Evolutionary conservation across 352 stramenopile species (phyloP), one percentile per base, ranked within the genome.

Genomic region (Phytophthora fragariaefolia): DNA sequence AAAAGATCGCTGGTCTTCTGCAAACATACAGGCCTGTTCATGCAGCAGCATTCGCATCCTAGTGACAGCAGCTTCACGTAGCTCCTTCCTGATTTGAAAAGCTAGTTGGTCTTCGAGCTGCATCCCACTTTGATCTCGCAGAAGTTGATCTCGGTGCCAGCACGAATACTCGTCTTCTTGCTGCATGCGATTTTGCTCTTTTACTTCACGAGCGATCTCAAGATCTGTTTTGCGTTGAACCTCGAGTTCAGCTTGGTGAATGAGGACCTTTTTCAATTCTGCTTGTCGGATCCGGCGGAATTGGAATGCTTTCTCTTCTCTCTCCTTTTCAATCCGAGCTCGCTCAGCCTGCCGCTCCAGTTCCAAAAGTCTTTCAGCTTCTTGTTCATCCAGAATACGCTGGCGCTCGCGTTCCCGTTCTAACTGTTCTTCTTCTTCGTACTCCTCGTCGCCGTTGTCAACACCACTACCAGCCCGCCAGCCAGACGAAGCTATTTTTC

Each of bases 371-470:
- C 79, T 80, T 46, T 91, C 82, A 3, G 78, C 79, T 48, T 91
- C 81, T 32, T 84, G 79, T 18, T 82, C 63, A 7, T 93, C 85
- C 26, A 93, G 54, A 17, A 82, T 57, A n/a, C 80, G 75, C 43
- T 91, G 85, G 3, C 71, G 78, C 53, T 89, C 69, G 3, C 71
- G 75, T 52, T 93, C 84, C 6, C 64, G 80, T 46, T 87, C 80
- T 1, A 91, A 50, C 2, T 73, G 68, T 53, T 93, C 82, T 65
- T 89, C 77, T 61, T 91, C 83, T 53, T 93, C 85, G 17, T 79
- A 65, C 52, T 91, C 85, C 72, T 93, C 85, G 26, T 93, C 85
- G 6, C 82, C 82, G 22, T 93, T 93, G 22, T 93, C 75, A 7
- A 90, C 56, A 1, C 82, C 84, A 63, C 81, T 90, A 30, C 84